Evolutionary conservation across 1,284 basidiomycete species (phyloP), one percentile per base, ranked within the genome.

Genomic region (Apiotrichum domesticum): DNA sequence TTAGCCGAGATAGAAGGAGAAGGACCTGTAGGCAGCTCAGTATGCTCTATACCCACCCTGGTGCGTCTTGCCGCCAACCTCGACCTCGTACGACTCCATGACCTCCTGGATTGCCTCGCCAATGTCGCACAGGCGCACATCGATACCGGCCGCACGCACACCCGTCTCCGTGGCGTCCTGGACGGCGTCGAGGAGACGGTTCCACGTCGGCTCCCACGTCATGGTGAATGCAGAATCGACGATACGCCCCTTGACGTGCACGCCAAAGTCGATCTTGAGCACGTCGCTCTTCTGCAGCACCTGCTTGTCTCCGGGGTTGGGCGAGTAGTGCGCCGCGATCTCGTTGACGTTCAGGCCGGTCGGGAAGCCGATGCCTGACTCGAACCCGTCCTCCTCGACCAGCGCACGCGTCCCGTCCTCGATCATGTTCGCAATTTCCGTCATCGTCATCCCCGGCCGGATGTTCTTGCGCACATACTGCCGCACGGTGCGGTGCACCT

Each of bases 51-150:
- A 49, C 47, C 55, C 55, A 94, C 92, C 90, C 58, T 87, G 91
- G 65, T 87, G 82, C 21, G 86, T 82, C 73, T 94, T 92, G 41
- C 91, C 88, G 35, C 85, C 81, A 21, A 93, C 84, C 70, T 94
- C 91, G 15, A 98, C 93, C 74, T 98, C 96, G 72, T 98, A 97
- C 4, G 89, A 92, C 74, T 98, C 94, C 96, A 99, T 98, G 3
- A 93, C 94, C 76, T 99, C 96, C 74, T 99, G 95, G 59, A 98
- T 94, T 42, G 84, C 83, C 0, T 85, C 93, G 6, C 87, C 96
- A 41, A 99, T 83, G 71, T 98, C 95, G 60, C 92, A 93, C 48
- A 98, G 81, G 46, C 94, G 84, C 1, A 90, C 90, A 69, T 98
- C 96, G 67, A 99, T 98, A 3, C 96, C 96, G 6, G 95, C 89